A percentile compares a stretch with the other conserved stretches of the same genome.
phyloP scores from a whole-genome alignment of 495 filamentous ascomycete genomes.

The Wilcoxina mikolae region DNA sequence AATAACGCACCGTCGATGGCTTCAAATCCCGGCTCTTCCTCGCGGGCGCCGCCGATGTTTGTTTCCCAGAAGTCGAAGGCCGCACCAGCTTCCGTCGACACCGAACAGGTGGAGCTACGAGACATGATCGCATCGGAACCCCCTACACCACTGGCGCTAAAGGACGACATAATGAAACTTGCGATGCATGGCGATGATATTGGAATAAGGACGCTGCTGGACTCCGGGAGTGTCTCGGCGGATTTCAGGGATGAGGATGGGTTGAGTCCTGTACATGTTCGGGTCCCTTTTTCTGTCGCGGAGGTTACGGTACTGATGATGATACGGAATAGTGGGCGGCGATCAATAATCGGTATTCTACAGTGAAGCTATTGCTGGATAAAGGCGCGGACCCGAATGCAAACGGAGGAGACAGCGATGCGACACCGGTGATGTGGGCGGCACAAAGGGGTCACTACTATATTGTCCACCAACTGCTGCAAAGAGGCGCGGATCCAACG shows the following conservation, averaged over 20 bases:
- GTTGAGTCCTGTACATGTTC: constrained; percentile 89
- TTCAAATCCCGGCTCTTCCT: too few species aligned
- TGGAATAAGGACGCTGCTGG: constrained; percentile 78
- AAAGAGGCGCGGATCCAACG: constrained; percentile 76
- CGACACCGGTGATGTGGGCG: constrained; percentile 92
- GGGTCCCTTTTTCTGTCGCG: constrained; percentile 21
- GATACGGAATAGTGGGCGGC: constrained; percentile 85
- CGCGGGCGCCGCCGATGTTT: constrained; percentile 1
- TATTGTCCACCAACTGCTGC: constrained; percentile 61
- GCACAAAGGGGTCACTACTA: constrained; percentile 66
- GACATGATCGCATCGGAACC: constrained; percentile 39
- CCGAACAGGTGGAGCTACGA: constrained; percentile 46
- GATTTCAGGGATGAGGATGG: constrained; percentile 75
- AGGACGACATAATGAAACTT: constrained; percentile 90
- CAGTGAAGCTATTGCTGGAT: constrained; percentile 89
- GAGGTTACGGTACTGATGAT: constrained; percentile 23
- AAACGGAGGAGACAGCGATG: constrained; percentile 83
- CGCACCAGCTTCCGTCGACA: constrained; percentile 25
- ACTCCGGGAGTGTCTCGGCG: constrained; percentile 62
- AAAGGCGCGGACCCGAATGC: constrained; percentile 82
- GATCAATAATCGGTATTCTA: constrained; percentile 95
- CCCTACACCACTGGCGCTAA: constrained; percentile 32
- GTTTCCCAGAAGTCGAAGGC: constrained; percentile 19
- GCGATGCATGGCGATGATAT: constrained; percentile 73
- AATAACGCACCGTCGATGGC: too few species aligned